Percentiles rank a stretch among this genome's conserved stretches.
Evolutionary conservation across 2,329 filamentous ascomycete genomes (phyloP).

Genomic region (Shiraia sp.): DNA sequence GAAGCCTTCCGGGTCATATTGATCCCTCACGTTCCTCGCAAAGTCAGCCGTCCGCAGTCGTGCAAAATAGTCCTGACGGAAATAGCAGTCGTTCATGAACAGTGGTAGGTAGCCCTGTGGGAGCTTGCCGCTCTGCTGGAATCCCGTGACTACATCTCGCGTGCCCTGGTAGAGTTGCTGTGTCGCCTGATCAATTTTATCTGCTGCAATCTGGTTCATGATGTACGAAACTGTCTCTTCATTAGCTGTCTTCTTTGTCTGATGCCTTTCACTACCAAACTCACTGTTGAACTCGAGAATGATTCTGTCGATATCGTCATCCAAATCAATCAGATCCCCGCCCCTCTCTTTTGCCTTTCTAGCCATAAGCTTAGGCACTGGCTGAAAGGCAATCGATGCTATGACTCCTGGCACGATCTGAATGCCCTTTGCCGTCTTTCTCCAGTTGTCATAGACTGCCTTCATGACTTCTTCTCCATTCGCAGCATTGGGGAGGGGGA

Average conservation of each 20-base stretch:
- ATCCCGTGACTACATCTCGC: constrained; percentile 38
- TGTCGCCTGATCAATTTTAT: constrained; percentile 44
- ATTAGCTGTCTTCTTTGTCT: too few relatives aligned
- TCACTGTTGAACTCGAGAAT: constrained; percentile 51
- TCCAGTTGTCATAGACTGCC: constrained; percentile 29
- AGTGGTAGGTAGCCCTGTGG: constrained; percentile 49
- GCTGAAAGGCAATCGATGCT: constrained; percentile 33
- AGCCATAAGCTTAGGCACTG: constrained; percentile 27
- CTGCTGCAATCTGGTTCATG: constrained; percentile 38
- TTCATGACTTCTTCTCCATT: constrained; percentile 23
- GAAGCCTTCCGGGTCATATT: constrained; percentile 47
- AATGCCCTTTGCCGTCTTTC: constrained; percentile 17
- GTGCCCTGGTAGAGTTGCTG: constrained; percentile 44
- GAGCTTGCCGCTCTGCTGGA: constrained; percentile 39
- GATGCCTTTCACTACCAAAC: too few relatives aligned
- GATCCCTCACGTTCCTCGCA: constrained; percentile 38
- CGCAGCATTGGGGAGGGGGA: constrained; percentile 21
- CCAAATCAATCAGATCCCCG: constrained; percentile 45
- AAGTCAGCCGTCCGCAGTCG: constrained; percentile 39
- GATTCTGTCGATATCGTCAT: constrained; percentile 47
- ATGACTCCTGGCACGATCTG: constrained; percentile 27
- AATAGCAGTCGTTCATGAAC: constrained; percentile 53
- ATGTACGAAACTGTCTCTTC: constrained; percentile 47
- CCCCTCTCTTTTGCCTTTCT: constrained; percentile 23
- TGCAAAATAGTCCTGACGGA: constrained; percentile 50